Percentiles rank a stretch among this genome's conserved stretches.
Evolutionary conservation across 2,329 filamentous ascomycete genomes (phyloP).

Genomic region (Metarhizium guizhouense): DNA sequence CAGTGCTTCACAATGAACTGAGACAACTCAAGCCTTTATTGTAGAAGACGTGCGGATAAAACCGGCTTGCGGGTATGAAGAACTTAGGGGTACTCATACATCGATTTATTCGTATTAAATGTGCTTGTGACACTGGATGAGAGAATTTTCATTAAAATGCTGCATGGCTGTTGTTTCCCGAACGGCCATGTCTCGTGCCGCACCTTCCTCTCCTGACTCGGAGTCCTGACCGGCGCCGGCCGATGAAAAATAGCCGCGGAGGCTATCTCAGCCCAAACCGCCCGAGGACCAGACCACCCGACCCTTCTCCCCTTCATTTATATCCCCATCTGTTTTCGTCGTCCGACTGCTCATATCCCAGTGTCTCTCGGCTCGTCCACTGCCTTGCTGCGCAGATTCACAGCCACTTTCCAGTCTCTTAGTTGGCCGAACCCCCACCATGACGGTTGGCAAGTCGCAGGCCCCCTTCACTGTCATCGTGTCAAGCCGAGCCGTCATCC

Average conservation of each 20-base stretch:
- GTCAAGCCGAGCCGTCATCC: constrained; percentile 75
- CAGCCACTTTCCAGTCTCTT: neutral
- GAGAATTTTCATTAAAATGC: neutral
- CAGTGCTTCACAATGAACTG: too few species aligned
- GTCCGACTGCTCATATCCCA: neutral
- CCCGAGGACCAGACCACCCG: neutral
- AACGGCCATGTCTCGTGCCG: neutral
- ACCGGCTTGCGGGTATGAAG: too few species aligned
- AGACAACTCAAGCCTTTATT: too few species aligned
- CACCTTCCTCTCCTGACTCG: neutral
- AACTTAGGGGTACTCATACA: too few species aligned
- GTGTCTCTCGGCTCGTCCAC: neutral
- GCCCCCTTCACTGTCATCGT: constrained; percentile 61
- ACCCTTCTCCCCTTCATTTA: neutral
- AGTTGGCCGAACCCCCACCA: constrained; percentile 11
- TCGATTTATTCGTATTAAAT: too few species aligned
- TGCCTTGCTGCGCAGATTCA: neutral
- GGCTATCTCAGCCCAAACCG: neutral
- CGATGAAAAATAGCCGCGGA: neutral
- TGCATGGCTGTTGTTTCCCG: neutral
- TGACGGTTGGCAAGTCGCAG: constrained; percentile 21
- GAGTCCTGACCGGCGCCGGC: neutral
- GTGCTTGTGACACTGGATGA: neutral
- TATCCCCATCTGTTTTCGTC: neutral
- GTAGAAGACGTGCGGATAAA: too few species aligned